Conservation (phyloP, 768 basidiomycete genomes). For the Termitomyces titanicus region DNA sequence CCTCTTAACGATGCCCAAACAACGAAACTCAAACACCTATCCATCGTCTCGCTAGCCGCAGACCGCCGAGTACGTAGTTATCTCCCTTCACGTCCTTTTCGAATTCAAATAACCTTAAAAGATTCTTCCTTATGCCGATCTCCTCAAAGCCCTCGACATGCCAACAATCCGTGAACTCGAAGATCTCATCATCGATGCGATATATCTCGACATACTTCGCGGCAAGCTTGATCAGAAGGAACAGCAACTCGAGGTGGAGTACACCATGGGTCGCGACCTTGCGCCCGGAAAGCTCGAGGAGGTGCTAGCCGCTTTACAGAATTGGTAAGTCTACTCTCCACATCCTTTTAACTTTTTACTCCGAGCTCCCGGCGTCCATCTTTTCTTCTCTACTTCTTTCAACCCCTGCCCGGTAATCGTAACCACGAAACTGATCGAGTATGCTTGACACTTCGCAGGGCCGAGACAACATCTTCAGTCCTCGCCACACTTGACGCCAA, state of each 20-base stretch:
- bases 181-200: conserved; percentile 95
- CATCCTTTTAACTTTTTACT: not conserved
- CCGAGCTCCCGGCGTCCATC: not conserved
- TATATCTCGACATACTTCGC: conserved; percentile 85
- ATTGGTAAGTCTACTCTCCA: conserved; percentile 48
- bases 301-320: conserved; percentile 56
- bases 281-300: conserved; percentile 65
- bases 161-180: conserved; percentile 85
- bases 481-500: conserved; percentile 71
- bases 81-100: not conserved
- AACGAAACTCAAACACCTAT: conserved; percentile 89
- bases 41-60: conserved; percentile 81
- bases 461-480: conserved; percentile 65
- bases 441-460: conserved; percentile 40
- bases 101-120: conserved; percentile 20
- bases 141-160: conserved; percentile 71
- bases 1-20: conserved; percentile 68
- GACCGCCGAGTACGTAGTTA: conserved; percentile 61
- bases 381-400: not conserved
- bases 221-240: conserved; percentile 94
- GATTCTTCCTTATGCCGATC: conserved; percentile 80
- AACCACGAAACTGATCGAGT: not conserved
- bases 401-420: not conserved
- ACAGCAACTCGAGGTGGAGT: conserved; percentile 86
- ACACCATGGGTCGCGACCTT: conserved; percentile 91